Percentiles rank a stretch among this genome's conserved stretches.
Evolutionary conservation across 2,329 filamentous ascomycete species (phyloP).

Genomic region (Arthrobotrys sinensis): DNA sequence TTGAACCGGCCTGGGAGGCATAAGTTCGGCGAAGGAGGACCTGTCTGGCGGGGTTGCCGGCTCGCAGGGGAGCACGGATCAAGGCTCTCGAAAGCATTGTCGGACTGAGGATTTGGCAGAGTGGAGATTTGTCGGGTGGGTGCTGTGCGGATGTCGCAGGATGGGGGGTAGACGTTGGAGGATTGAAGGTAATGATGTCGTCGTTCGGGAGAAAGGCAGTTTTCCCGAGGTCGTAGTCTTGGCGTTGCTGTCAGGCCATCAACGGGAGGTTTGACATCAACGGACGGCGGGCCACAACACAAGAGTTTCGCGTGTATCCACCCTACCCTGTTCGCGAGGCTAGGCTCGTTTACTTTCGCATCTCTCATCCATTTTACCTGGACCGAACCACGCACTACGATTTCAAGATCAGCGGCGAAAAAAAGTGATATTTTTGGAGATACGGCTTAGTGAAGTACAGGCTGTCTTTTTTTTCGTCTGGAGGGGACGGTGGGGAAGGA

Average conservation of each 20-base stretch:
- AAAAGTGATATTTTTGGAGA: too few species aligned
- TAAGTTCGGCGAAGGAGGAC: slow-evolving; percentile 59
- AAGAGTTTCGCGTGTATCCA: background rate
- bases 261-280: slow-evolving; percentile 23
- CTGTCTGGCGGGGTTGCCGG: slow-evolving; percentile 74
- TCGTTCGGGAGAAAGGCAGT: slow-evolving; percentile 46
- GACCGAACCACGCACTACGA: background rate
- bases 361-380: background rate
- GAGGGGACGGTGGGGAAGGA: slow-evolving; percentile 67
- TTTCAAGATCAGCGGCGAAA: background rate
- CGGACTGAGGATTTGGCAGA: slow-evolving; percentile 61
- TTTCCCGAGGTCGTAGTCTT: slow-evolving; percentile 27
- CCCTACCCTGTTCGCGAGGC: background rate
- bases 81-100: slow-evolving; percentile 78
- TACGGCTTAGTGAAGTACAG: background rate
- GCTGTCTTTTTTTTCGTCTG: background rate
- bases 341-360: background rate
- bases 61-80: slow-evolving; percentile 76
- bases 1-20: slow-evolving; percentile 68
- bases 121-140: slow-evolving; percentile 27
- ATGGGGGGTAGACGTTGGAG: background rate
- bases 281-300: background rate
- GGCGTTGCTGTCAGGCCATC: slow-evolving; percentile 33
- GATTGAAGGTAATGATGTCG: slow-evolving; percentile 37
- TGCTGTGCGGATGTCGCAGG: slow-evolving; percentile 3